A percentile compares a stretch with the other conserved stretches of the same genome.
These are phyloP conservation scores for Didymella arachidicola DNA, from an alignment of 2,329 filamentous ascomycete species.

Conservation along the genomic window DNA sequence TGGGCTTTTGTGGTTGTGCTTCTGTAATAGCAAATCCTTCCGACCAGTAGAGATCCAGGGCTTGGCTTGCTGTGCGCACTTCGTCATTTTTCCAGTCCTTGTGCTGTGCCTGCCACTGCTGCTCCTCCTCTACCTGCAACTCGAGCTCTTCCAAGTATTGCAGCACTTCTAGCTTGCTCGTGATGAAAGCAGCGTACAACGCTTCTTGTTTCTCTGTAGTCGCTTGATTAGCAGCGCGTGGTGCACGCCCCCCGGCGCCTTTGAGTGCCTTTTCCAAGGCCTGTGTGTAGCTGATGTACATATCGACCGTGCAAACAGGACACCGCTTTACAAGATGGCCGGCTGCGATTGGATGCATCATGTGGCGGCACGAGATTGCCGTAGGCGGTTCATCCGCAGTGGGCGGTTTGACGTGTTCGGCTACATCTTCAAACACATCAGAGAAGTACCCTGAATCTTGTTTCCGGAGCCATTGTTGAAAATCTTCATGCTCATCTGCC, in stretches of 20 bases:
- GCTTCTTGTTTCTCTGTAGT: constrained; percentile 35
- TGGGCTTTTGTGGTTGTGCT: constrained; percentile 5
- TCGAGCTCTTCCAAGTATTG: constrained; percentile 34
- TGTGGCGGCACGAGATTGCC: constrained; percentile 34
- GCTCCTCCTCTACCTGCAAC: constrained; percentile 30
- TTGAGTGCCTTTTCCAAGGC: constrained; percentile 33
- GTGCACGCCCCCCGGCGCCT: constrained; percentile 32
- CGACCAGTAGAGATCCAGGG: constrained; percentile 38
- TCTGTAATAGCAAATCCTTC: constrained; percentile 21
- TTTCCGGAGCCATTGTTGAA: constrained; percentile 40
- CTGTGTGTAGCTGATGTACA: constrained; percentile 38
- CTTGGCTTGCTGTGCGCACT: constrained; percentile 35
- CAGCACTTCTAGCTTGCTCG: constrained; percentile 34
- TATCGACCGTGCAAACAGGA: constrained; percentile 39
- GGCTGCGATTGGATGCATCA: constrained; percentile 31
- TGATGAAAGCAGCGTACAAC: constrained; percentile 34
- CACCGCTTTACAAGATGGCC: constrained; percentile 29
- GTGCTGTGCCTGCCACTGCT: constrained; percentile 29
- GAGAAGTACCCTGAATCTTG: constrained; percentile 45
- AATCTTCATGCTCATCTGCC: constrained; percentile 40
- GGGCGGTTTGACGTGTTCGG: constrained; percentile 26
- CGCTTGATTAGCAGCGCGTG: constrained; percentile 27
- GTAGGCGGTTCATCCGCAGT: constrained; percentile 18
- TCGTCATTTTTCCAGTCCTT: constrained; percentile 19
- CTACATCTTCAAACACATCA: constrained; percentile 38